Evolutionary conservation across 139 green algal genomes (phyloP).

Genomic region (Picochlorum sp.): DNA sequence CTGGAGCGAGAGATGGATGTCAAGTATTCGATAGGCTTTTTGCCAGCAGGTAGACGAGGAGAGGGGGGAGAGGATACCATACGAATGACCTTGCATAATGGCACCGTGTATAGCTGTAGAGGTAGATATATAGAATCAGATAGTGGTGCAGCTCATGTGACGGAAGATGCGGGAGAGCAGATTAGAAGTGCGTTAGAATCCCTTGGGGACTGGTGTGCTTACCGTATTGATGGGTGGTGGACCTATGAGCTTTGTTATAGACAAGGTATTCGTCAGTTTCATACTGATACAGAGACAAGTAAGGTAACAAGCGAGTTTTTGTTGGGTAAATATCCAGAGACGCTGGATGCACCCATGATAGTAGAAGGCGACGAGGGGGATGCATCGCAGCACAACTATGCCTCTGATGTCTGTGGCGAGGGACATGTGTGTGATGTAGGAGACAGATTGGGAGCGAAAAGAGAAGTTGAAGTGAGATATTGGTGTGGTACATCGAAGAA

Average conservation of each 20-base stretch:
- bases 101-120: not conserved
- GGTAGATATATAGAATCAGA: not conserved
- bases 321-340: conserved; percentile 1
- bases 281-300: conserved; percentile 34
- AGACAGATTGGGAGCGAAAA: not conserved
- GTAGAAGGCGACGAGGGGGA: not conserved
- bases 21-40: not conserved
- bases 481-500: conserved; percentile 25
- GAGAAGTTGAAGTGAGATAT: not conserved
- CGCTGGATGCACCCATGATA: not conserved
- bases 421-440: not conserved
- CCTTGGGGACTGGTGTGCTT: conserved; percentile 28
- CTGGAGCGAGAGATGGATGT: no score
- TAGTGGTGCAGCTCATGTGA: not conserved
- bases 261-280: conserved; percentile 65
- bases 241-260: conserved; percentile 85
- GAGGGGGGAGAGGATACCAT: not conserved
- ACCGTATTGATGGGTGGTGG: conserved; percentile 76
- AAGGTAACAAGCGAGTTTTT: not conserved
- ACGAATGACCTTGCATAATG: not conserved
- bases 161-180: conserved; percentile 15
- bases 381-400: not conserved
- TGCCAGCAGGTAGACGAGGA: not conserved
- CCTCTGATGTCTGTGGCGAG: not conserved
- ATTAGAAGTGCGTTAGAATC: conserved; percentile 6